Base-by-base conservation (phyloP, 2,329 filamentous ascomycete genomes). In the Talaromyces sp. region DNA sequence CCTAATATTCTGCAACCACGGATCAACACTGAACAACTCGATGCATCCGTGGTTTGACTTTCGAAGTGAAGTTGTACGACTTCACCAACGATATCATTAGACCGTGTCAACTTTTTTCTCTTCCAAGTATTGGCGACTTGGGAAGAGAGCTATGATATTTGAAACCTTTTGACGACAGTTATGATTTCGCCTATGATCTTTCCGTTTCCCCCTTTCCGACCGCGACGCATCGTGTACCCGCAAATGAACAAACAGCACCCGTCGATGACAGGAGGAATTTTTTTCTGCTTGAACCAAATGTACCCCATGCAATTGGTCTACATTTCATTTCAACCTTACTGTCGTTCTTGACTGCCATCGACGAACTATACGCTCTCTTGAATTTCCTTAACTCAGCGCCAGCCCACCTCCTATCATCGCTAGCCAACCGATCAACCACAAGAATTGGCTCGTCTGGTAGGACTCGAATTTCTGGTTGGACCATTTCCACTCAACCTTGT, bases 141-240 rank as follows among this genome's bases (percentile, higher is more conserved):
- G 49, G 25, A 30, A 30, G 22, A 47, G 30, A 47, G 19, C 44
- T 25, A 25, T 47, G 44, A 47, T 47, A 25, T 39, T 57, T 61
- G 54, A 58, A 39, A 47, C 47, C 47, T 58, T 58, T 53, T 61
- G 55, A 61, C 60, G 60, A 58, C 39, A 27, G 49, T 42, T 58
- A 61, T 61, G 60, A 58, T 56, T 56, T 58, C 39, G 55, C 60
- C 59, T 44, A 44, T 58, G 52, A 56, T 54, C 53, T 61, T 58
- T 28, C 19, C 52, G 15, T 49, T 60, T 51, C 28, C 33, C 52
- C 30, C 52, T 58, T 57, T 36, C 11, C 55, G 55, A 61, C 57
- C 55, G 55, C 42, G 55, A 58, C 60, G 55, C 49, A 61, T 55
- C 19, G 27, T 61, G 59, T 42, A 61, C 60, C 9, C 22, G n/a